These are phyloP conservation scores for Suillus fuscotomentosus DNA, from an alignment of 768 basidiomycete genomes.

Conservation along the genomic window DNA sequence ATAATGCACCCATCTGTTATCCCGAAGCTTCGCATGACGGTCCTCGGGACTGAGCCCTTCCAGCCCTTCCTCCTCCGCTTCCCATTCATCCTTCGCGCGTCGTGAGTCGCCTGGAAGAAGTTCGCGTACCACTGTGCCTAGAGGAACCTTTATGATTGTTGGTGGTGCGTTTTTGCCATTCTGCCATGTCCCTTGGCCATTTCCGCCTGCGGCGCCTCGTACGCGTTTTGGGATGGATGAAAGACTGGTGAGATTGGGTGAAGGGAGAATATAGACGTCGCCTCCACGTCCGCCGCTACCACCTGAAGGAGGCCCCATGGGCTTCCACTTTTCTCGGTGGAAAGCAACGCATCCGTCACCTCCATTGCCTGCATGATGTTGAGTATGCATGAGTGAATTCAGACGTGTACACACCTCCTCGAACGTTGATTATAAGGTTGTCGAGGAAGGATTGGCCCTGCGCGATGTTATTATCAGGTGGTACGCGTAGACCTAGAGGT, in stretches of 20 bases:
- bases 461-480: conserved; percentile 10
- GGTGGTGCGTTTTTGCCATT: conserved; percentile 78
- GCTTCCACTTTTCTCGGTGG: conserved; percentile 83
- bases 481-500: not conserved
- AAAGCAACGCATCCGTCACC: conserved; percentile 94
- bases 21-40: conserved; percentile 58
- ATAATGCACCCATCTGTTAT: conserved; percentile 78
- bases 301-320: conserved; percentile 87
- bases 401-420: conserved; percentile 54
- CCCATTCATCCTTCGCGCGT: conserved; percentile 67
- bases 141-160: conserved; percentile 74
- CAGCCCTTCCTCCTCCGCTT: conserved; percentile 63
- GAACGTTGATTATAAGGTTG: conserved; percentile 73
- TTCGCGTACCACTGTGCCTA: conserved; percentile 88
- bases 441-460: conserved; percentile 83
- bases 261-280: conserved; percentile 81
- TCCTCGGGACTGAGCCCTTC: conserved; percentile 46
- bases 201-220: conserved; percentile 60
- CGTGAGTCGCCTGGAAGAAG: conserved; percentile 65
- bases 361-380: conserved; percentile 60
- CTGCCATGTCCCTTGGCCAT: conserved; percentile 85
- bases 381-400: conserved; percentile 6
- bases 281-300: conserved; percentile 91
- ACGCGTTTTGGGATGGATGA: conserved; percentile 68
- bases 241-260: conserved; percentile 74